Evolutionary conservation across 768 basidiomycete genomes (phyloP), one percentile per base, ranked within the genome.

Genomic region (Russula emetica): DNA sequence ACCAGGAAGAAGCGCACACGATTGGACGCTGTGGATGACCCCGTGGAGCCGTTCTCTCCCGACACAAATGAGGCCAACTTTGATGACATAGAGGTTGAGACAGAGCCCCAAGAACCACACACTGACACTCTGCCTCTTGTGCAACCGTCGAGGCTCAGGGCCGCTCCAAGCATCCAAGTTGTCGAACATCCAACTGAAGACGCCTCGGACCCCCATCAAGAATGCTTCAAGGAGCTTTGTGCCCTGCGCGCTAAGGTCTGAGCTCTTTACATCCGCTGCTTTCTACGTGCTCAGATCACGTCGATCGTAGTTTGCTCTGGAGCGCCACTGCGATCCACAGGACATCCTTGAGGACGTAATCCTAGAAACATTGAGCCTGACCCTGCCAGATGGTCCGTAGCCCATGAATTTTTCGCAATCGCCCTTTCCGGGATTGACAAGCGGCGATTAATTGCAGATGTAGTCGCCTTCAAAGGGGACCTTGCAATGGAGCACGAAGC

Each of bases 311-410:
- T 22, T 56, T 20, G 30, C 59, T 5, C 8, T 0, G 24, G 51
- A 62, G 16, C 50, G 20, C 13, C 20, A 9, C 2, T 55, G 66
- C 57, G 53, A 77, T 71, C 64, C 58, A 49, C 68, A 74, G 30
- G 75, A 58, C 78, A 36, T 71, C 79, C 26, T 72, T 16, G 5
- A 72, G 10, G 75, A 79, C 62, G 72, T 72, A 36, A 71, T 71
- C 14, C 60, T 83, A 45, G 69, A 77, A 67, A 69, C 69, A 26
- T 62, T 82, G 8, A 79, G 79, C 61, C 66, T 69, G 6, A 73
- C 72, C 13, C 74, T 77, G 57, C 82, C 82, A 1, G 67, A 71
- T 69, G 82, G 82, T 79, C 60, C 4, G 62, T 59, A 26, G 1
- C 24, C 22, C 9, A 16, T 34, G 5, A 7, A 10, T 2, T 34